A percentile compares a stretch with the other conserved stretches of the same genome.
phyloP scores from a whole-genome alignment of 495 filamentous ascomycete species.

The Tuber microsphaerosporum region DNA sequence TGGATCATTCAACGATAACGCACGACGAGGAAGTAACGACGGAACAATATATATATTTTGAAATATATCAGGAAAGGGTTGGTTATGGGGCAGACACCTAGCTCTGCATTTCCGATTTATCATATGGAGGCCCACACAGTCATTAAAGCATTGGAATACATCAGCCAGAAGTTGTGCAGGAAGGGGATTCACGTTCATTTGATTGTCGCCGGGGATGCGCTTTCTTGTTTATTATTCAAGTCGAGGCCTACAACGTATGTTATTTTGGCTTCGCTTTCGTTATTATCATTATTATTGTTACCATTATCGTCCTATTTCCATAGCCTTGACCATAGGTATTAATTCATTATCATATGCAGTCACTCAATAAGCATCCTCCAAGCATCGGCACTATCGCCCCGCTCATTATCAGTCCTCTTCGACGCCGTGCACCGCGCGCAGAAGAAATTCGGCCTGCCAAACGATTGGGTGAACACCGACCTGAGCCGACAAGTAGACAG shows the following conservation, averaged over 20 bases:
- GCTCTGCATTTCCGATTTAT: constrained; percentile 10
- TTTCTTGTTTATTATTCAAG: constrained; percentile 37
- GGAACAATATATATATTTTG: not conserved
- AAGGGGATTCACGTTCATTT: constrained; percentile 36
- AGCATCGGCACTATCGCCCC: constrained; percentile 22
- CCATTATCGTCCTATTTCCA: not conserved
- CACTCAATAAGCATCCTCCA: constrained; percentile 24
- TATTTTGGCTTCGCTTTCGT: not conserved
- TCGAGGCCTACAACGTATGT: constrained; percentile 33
- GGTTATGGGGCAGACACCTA: constrained; percentile 17
- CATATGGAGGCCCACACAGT: constrained; percentile 28
- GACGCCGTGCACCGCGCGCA: constrained; percentile 24
- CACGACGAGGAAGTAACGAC: not conserved
- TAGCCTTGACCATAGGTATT: not conserved
- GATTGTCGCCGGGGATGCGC: constrained; percentile 27
- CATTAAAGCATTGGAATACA: constrained; percentile 35
- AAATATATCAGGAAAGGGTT: not conserved
- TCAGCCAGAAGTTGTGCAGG: constrained; percentile 36
- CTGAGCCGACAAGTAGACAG: constrained; percentile 18
- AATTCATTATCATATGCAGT: constrained; percentile 14
- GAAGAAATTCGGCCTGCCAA: constrained; percentile 33
- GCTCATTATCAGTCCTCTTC: constrained; percentile 14
- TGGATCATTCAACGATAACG: not conserved
- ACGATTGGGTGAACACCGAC: constrained; percentile 32
- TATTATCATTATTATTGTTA: not conserved